phyloP scores from a whole-genome alignment of 805 yeast genomes.

The Yueomyces sinensis region DNA sequence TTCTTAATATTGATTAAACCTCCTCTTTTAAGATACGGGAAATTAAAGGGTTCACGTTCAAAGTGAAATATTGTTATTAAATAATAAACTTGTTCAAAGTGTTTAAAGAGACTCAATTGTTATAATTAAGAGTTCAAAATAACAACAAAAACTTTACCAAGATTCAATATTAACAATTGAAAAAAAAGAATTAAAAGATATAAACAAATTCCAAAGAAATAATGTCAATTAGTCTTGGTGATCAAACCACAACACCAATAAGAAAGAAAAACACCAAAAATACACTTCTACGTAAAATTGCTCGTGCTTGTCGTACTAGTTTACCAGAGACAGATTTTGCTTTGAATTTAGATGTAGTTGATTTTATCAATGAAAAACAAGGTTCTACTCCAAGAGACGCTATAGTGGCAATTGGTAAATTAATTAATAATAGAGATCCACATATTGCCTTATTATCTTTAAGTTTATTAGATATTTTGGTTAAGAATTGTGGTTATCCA shows the following conservation, averaged over 20 bases:
- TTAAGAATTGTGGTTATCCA: slow-evolving; percentile 95
- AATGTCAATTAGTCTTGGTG: not conserved
- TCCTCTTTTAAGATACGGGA: too few species aligned
- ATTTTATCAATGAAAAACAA: slow-evolving; percentile 78
- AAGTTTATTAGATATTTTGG: slow-evolving; percentile 69
- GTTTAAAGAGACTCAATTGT: too few species aligned
- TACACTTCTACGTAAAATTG: slow-evolving; percentile 28
- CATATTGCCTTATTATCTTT: slow-evolving; percentile 74
- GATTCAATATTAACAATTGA: too few species aligned
- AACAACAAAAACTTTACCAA: too few species aligned
- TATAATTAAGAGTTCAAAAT: too few species aligned
- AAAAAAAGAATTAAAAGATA: too few species aligned
- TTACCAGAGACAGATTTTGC: slow-evolving; percentile 74
- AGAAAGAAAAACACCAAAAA: slow-evolving; percentile 1
- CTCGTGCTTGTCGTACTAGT: slow-evolving; percentile 75
- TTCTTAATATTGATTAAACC: too few species aligned
- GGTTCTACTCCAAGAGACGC: slow-evolving; percentile 89
- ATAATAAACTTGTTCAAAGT: too few species aligned
- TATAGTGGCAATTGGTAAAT: slow-evolving; percentile 67
- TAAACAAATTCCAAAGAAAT: not conserved
- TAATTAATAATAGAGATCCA: slow-evolving; percentile 67
- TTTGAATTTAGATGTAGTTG: slow-evolving; percentile 81
- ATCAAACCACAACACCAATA: not conserved
- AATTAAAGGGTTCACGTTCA: too few species aligned
- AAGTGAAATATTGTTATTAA: too few species aligned